Percentiles rank a stretch among this genome's conserved stretches.
phyloP scores from a whole-genome alignment of 2,329 filamentous ascomycete species.

The Ceratocystis harringtonii region DNA sequence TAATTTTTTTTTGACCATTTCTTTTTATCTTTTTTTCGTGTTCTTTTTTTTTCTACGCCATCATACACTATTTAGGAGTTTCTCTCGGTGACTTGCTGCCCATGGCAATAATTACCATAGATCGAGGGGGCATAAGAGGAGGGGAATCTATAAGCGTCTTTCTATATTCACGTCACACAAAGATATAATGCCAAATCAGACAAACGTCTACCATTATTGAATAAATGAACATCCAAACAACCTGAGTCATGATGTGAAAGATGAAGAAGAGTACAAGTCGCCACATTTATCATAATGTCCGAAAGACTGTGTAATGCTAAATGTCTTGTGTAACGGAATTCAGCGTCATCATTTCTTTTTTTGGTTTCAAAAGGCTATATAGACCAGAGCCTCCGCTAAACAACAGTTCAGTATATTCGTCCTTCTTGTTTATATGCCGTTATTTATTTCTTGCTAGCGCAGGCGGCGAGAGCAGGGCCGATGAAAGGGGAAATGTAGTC shows the following conservation, averaged over 20 bases:
- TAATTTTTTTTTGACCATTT: not conserved
- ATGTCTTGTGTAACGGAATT: not conserved
- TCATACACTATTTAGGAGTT: slow-evolving; percentile 1
- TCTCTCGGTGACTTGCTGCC: not conserved
- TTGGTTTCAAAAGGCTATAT: not conserved
- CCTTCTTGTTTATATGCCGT: not conserved
- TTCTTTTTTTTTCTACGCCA: not conserved
- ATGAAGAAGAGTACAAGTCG: not conserved
- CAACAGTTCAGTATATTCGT: not conserved
- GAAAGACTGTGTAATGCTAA: not conserved
- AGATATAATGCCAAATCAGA: not conserved
- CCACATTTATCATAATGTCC: not conserved
- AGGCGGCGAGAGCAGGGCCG: slow-evolving; percentile 11
- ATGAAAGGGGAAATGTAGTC: slow-evolving; percentile 29
- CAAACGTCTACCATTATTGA: not conserved
- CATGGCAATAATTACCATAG: not conserved
- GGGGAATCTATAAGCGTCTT: not conserved
- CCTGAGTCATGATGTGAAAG: not conserved
- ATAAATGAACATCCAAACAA: not conserved
- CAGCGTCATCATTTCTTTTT: not conserved
- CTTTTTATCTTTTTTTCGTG: not conserved
- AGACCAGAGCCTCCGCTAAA: too few species aligned
- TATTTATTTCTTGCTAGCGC: not conserved
- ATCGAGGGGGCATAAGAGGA: not conserved
- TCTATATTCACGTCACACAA: not conserved